Percentiles rank a stretch among this genome's conserved stretches.
These are phyloP conservation scores for Pulveroboletus sp. DNA, from an alignment of 768 basidiomycete species.

Conservation along the genomic window DNA sequence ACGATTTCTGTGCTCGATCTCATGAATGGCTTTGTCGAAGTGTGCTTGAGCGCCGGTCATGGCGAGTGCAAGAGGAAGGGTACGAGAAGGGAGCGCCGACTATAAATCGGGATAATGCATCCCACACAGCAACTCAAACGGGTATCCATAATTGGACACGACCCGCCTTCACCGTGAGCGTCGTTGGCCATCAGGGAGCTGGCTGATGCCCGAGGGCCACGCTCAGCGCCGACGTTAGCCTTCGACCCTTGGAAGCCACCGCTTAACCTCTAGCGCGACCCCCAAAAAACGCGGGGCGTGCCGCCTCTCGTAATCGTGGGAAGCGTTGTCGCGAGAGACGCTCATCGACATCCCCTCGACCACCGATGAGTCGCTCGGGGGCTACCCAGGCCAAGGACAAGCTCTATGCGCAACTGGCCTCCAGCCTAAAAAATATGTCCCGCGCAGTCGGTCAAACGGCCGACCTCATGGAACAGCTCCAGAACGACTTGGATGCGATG, in stretches of 20 bases:
- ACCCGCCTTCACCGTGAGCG: too few relatives aligned
- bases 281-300: not conserved
- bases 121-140: slow-evolving; percentile 2
- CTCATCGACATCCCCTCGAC: not conserved
- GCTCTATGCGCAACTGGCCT: slow-evolving; percentile 72
- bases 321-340: too few relatives aligned
- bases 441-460: slow-evolving; percentile 67
- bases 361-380: slow-evolving; percentile 31
- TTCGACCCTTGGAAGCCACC: not conserved
- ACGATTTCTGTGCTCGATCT: slow-evolving; percentile 39
- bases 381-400: slow-evolving; percentile 77
- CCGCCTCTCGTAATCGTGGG: slow-evolving; percentile 9
- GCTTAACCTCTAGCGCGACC: slow-evolving; percentile 1
- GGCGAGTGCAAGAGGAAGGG: slow-evolving; percentile 7
- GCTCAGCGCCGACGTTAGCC: not conserved
- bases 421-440: slow-evolving; percentile 63
- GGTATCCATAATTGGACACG: slow-evolving; percentile 15
- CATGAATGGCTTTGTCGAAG: slow-evolving; percentile 33
- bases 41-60: slow-evolving; percentile 34
- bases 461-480: slow-evolving; percentile 70
- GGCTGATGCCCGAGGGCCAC: too few relatives aligned
- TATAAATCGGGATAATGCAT: not conserved
- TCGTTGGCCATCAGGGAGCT: too few relatives aligned
- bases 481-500: slow-evolving; percentile 76
- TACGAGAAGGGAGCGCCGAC: slow-evolving; percentile 7